Evolutionary conservation across 306 rosid species (phyloP), one percentile per base, ranked within the genome.

Genomic region (Vicia faba): DNA sequence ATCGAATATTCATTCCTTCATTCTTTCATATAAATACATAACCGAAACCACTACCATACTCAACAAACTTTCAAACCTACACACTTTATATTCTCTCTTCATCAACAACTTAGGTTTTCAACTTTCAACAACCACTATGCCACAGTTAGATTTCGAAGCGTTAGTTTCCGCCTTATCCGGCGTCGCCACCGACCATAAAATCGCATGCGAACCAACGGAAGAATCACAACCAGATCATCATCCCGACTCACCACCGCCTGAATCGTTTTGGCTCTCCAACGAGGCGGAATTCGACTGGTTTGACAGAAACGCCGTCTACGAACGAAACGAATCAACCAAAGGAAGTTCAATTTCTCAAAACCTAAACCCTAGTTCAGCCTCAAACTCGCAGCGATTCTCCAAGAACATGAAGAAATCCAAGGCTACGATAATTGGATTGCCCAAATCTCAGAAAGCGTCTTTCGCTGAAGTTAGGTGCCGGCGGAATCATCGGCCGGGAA

Each of bases 231-330:
- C 31, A 5, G 74, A 75, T 9, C 71, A 80, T 0, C 77, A 76
- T 15, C 69, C 79, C 0, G 96, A 89, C 63, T 87, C 82, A 5
- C 96, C 96, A 18, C 98, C 96, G 23, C 98, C 98, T 71, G 86
- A 80, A 2, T 92, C 96, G 0, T 87, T 89, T 73, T 89, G 98
- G 91, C 91, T 92, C 35, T 92, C 97, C 25, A 87, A 79, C 15
- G 97, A 89, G 26, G 96, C 91, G 0, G 98, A 93, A 77, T 66
- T 50, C 67, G 98, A 89, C 48, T 93, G 96, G 97, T 89, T 85
- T 79, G 97, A 93, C 48, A 87, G 88, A 4, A 86, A 90, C 77
- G 96, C 95, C 11, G 85, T 89, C 60, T 84, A 72, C 76, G 91
- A 88, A 77, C 76, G 97, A 11, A 93, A 86, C 13, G 95, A 88